phyloP scores from a whole-genome alignment of 2,329 filamentous ascomycete species.

The Mycosphaerelloides madeirae region DNA sequence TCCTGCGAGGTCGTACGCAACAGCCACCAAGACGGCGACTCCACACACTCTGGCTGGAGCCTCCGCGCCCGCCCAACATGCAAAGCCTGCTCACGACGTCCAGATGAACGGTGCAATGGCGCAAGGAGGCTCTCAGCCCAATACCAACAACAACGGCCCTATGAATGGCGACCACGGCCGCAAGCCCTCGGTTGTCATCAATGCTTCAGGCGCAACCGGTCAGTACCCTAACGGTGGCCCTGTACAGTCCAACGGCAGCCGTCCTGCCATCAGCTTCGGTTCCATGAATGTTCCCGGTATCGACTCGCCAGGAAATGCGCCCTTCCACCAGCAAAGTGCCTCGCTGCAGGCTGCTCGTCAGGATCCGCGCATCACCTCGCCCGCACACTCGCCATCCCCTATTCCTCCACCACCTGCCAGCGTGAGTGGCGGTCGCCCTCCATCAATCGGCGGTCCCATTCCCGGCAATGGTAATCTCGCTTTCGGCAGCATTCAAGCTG shows the following conservation, averaged over 20 bases:
- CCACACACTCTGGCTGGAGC: slow-evolving; percentile 52
- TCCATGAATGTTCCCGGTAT: slow-evolving; percentile 62
- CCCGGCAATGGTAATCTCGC: slow-evolving; percentile 66
- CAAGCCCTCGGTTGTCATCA: slow-evolving; percentile 90
- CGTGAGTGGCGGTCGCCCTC: slow-evolving; percentile 71
- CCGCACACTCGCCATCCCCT: slow-evolving; percentile 82
- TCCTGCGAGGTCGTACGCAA: slow-evolving; percentile 58
- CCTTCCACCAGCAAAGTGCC: slow-evolving; percentile 60
- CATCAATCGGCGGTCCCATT: slow-evolving; percentile 58
- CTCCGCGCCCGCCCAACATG: slow-evolving; percentile 45
- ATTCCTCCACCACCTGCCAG: slow-evolving; percentile 77
- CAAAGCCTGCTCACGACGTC: slow-evolving; percentile 61
- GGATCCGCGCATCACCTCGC: slow-evolving; percentile 70
- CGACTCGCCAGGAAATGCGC: slow-evolving; percentile 60
- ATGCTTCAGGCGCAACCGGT: slow-evolving; percentile 70
- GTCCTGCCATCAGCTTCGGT: slow-evolving; percentile 72
- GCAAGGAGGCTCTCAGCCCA: slow-evolving; percentile 31
- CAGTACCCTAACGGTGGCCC: slow-evolving; percentile 73
- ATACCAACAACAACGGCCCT: slow-evolving; percentile 63
- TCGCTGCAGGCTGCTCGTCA: slow-evolving; percentile 47
- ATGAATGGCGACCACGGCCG: slow-evolving; percentile 64
- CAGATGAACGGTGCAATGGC: slow-evolving; percentile 70
- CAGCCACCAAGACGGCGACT: slow-evolving; percentile 54
- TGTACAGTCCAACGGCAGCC: slow-evolving; percentile 43
- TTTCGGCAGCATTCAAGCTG: slow-evolving; percentile 78